Base-by-base conservation (phyloP, 192 early-diverging fungal species). In the Entomortierella lignicola region DNA sequence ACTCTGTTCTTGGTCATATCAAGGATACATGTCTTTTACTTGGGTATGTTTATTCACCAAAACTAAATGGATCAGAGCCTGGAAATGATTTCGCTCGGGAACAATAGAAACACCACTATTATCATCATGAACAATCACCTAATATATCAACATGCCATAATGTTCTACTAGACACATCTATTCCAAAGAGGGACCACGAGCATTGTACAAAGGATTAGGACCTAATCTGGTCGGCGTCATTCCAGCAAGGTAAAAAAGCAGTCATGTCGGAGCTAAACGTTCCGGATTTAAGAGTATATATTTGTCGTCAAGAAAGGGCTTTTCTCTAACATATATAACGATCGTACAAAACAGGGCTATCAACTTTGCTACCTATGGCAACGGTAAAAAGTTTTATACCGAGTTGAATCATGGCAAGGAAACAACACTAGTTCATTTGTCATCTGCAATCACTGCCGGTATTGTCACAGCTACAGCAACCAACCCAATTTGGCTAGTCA, bases 401-500 rank as follows among this genome's bases (percentile, higher is more conserved):
- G 86, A 89, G 26, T 72, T 92, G 58, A 96, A 96, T 57, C 65
- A 87, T 53, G 93, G 94, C 20, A 68, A 81, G 30, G 98, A 99
- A 65, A 93, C 90, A 3, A 58, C 96, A 10, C 18, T 85, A 39
- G 91, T 99, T 2, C 94, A 98, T 60, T 83, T 97, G 47, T 82
- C 91, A 13, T 91, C 97, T 0, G 94, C 96, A 0, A 84, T 87
- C 0, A 81, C 88, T 8, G 94, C 96, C 0, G 92, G 90, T 13
- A 80, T 94, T 31, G 86, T 93, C 7, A 95, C 92, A 5, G 92
- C 94, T 0, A 89, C 92, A 2, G 85, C 82, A n/a, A 97, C 97
- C 2, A 98, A 96, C 70, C 98, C 98, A 0, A 98, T 99, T 26
- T 99, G 98, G 98, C 87, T 99, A 50, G 90, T 98, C 43, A 99